Evolutionary conservation across 768 basidiomycete species (phyloP), one percentile per base, ranked within the genome.

Genomic region (Kwoniella heveanensis): DNA sequence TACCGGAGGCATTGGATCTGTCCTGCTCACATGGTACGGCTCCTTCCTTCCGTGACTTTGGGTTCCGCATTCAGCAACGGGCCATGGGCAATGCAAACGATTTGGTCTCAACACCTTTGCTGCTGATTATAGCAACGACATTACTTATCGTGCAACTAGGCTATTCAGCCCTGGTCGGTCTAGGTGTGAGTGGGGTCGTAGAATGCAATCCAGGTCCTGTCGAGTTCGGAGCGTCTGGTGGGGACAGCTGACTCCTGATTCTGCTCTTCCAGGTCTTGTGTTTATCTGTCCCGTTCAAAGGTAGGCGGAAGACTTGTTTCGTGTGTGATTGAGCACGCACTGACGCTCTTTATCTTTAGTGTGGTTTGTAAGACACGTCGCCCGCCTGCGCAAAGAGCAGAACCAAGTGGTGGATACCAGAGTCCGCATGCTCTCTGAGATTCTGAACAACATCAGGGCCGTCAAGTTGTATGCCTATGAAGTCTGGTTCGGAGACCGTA

Each of bases 121-220:
- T 30, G 9, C 13, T 21, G 2, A 24, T 56, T 36, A 17, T 37
- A 12, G 54, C 54, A 12, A 56, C 17, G 13, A 87, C 84, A 1
- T 83, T 90, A 4, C 82, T 89, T 44, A 83, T 89, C 22, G 81
- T 82, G 64, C 87, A 87, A 83, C 81, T 90, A n/a, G 88, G 88
- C 4, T 86, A 85, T 67, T 88, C 88, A 0, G 88, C 88, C 0
- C 82, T 90, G 15, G 88, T 88, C 21, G 88, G 68, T 12, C 19
- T 73, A 17, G 72, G 60, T 8, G 71, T 75, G 26, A 32, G 60
- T 54, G 4, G 12, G 39, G n/a, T n/a, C n/a, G n/a, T n/a, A n/a
- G n/a, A n/a, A n/a, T n/a, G n/a, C n/a, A n/a, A n/a, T n/a, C n/a
- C n/a, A n/a, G n/a, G n/a, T n/a, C n/a, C n/a, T n/a, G n/a, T n/a